Conservation (phyloP, 768 basidiomycete genomes). For the Pleurotus eryngii region DNA sequence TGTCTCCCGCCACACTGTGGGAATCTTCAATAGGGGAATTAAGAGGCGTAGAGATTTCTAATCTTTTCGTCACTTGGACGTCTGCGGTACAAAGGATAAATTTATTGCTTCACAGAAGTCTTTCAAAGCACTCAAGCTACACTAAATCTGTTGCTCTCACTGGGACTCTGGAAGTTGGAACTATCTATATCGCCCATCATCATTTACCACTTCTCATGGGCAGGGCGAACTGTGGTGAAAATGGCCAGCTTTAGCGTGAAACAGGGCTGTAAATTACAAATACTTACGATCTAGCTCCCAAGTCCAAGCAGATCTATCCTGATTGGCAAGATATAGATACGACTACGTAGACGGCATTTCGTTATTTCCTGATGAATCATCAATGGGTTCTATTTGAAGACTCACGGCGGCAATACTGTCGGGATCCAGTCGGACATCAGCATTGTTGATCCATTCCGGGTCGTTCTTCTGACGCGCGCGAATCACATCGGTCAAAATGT, state of each 20-base stretch:
- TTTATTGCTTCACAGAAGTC: too few species aligned
- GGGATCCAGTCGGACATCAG: constrained; percentile 50
- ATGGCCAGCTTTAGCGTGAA: not conserved
- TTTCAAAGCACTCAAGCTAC: too few species aligned
- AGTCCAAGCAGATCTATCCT: constrained; percentile 70
- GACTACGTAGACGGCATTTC: constrained; percentile 37
- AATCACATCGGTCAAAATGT: constrained; percentile 32
- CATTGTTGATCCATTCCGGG: constrained; percentile 40
- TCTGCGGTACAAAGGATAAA: too few species aligned
- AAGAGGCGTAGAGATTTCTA: too few species aligned
- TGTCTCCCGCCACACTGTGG: too few species aligned
- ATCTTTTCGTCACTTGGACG: too few species aligned
- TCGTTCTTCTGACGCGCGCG: constrained; percentile 19
- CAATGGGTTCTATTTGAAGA: not conserved
- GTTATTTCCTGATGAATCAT: not conserved
- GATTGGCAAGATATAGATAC: constrained; percentile 62
- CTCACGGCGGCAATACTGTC: constrained; percentile 68
- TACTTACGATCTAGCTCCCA: constrained; percentile 78
- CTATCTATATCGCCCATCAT: not conserved
- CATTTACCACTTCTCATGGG: constrained; percentile 42
- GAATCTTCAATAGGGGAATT: not conserved
- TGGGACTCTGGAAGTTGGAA: not conserved
- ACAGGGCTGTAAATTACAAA: not conserved
- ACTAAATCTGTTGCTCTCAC: too few species aligned
- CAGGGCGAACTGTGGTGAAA: constrained; percentile 34